Evolutionary conservation across 2,329 filamentous ascomycete genomes (phyloP).

Genomic region (Talaromyces sp.): DNA sequence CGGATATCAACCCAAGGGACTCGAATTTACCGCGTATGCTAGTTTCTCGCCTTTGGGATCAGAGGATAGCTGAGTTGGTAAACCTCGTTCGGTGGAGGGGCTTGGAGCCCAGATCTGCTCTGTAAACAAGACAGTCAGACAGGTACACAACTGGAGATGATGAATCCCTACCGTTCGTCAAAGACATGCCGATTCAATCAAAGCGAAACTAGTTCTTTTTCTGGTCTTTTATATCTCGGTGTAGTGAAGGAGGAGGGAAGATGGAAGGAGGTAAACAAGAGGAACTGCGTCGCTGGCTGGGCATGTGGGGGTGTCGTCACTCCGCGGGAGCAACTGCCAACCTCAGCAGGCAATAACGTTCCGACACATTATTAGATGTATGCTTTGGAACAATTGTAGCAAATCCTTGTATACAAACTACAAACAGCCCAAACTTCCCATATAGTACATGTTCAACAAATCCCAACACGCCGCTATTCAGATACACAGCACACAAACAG

Average conservation of each 20-base stretch:
- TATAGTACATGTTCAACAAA: slow-evolving; percentile 8
- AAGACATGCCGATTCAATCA: slow-evolving; percentile 38
- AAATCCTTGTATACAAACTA: neutral
- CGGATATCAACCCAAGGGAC: neutral
- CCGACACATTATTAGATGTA: neutral
- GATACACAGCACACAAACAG: slow-evolving; percentile 8
- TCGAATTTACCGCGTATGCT: slow-evolving; percentile 74
- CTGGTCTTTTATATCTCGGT: neutral
- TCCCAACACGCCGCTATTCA: neutral
- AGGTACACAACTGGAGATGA: neutral
- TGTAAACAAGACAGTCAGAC: slow-evolving; percentile 31
- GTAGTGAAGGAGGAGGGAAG: neutral
- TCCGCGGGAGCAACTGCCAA: neutral
- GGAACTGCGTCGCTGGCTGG: neutral
- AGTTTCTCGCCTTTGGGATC: slow-evolving; percentile 89
- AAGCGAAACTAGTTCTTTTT: neutral
- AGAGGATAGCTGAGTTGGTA: slow-evolving; percentile 82
- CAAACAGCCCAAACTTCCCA: neutral
- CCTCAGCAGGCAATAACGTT: neutral
- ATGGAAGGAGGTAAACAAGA: neutral
- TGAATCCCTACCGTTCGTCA: slow-evolving; percentile 42
- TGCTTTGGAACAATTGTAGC: neutral
- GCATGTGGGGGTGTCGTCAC: slow-evolving; percentile 3
- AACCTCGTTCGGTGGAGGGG: slow-evolving; percentile 78
- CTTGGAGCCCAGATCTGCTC: slow-evolving; percentile 79